Conservation (phyloP, 176 grass and related monocot genomes). For the Raddia distichophylla region DNA sequence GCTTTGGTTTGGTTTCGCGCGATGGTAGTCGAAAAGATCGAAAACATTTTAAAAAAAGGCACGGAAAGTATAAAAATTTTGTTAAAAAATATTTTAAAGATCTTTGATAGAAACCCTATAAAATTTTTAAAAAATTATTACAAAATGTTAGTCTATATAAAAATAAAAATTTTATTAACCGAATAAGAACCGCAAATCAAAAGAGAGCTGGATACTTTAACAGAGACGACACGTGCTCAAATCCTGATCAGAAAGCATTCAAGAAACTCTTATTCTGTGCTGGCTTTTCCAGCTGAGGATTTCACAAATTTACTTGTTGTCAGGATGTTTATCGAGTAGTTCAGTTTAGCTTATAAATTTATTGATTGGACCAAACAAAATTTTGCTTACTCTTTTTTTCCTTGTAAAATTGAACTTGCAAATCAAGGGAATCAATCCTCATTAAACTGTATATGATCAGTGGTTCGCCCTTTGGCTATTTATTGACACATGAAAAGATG, state of each 20-base stretch:
- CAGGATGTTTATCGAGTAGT: no score
- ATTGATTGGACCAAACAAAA: neutral
- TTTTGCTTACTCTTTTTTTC: neutral
- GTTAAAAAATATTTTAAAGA: no score
- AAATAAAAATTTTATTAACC: no score
- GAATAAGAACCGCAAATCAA: no score
- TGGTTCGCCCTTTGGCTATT: neutral
- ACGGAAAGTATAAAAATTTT: no score
- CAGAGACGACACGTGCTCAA: conserved; percentile 20
- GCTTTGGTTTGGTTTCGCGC: no score
- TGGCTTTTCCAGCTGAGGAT: neutral
- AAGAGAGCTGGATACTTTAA: neutral
- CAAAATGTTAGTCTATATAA: no score
- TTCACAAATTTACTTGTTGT: no score
- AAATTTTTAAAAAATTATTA: no score
- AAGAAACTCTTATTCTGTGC: neutral
- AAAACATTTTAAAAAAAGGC: no score
- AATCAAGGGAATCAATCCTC: neutral
- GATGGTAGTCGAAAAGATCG: no score
- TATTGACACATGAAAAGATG: neutral
- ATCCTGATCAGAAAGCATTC: neutral
- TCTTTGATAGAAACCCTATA: no score
- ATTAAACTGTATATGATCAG: neutral
- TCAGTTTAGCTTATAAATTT: neutral
- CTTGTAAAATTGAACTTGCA: neutral